A percentile compares a stretch with the other conserved stretches of the same genome.
Evolutionary conservation across 75 land plant genomes (phyloP).

Genomic region (Pinus tabuliformis): DNA sequence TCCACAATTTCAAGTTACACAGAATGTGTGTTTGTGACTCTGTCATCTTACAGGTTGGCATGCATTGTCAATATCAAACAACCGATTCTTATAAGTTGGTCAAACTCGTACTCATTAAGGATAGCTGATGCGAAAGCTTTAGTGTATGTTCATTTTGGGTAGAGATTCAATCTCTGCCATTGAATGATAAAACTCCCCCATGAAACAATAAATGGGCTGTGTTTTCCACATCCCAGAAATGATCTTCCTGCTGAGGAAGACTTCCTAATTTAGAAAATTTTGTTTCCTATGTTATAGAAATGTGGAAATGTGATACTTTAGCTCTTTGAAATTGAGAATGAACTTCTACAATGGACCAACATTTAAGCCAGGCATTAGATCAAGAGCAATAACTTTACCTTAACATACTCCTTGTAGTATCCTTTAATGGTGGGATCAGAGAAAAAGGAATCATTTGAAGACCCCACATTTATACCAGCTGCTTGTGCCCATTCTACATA

Average conservation of each 20-base stretch:
- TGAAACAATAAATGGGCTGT: neutral
- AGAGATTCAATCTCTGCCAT: neutral
- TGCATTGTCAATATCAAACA: too few species aligned
- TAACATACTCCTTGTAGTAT: constrained; percentile 53
- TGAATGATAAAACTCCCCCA: neutral
- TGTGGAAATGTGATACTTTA: neutral
- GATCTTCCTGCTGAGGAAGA: constrained; percentile 1
- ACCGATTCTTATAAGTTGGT: too few species aligned
- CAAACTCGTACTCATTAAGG: too few species aligned
- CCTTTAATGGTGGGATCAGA: constrained; percentile 27
- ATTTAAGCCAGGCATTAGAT: neutral
- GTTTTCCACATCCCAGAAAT: neutral
- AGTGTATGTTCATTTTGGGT: too few species aligned
- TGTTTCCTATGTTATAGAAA: too few species aligned
- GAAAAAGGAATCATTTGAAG: constrained; percentile 49
- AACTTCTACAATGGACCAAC: neutral
- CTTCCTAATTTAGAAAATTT: neutral
- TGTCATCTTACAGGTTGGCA: too few species aligned
- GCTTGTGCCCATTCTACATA: constrained; percentile 52
- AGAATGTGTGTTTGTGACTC: neutral
- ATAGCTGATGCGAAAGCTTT: too few species aligned
- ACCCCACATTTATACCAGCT: constrained; percentile 28
- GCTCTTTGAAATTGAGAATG: neutral
- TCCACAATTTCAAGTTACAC: neutral
- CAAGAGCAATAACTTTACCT: constrained; percentile 18